Evolutionary conservation across 2,329 filamentous ascomycete species (phyloP), one percentile per base, ranked within the genome.

Genomic region (Penicillium sp.): DNA sequence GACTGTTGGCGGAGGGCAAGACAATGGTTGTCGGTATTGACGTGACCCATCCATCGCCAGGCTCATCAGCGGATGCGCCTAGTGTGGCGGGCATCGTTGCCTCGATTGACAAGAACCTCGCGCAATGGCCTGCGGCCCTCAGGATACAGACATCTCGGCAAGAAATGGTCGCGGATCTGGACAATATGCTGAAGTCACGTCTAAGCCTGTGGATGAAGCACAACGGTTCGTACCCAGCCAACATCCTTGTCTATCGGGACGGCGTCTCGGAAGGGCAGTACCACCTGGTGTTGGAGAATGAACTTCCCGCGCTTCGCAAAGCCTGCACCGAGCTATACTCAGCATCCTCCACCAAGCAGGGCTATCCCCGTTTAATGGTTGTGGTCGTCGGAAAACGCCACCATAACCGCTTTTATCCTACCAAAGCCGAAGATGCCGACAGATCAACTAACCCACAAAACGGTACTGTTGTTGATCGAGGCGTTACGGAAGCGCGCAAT

Each of bases 381-480:
- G 84, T 96, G 38, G 82, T 97, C 42, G 92, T 89, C 1, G 92
- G 89, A 1, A 99, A 99, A 80, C 88, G 94, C 3, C 94, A 99
- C 62, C 93, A 96, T 65, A 85, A 96, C 48, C 88, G 94, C 15
- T 91, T 96, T 70, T 97, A 97, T 76, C 93, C 94, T 0, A 80
- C 83, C 44, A 71, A 76, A 0, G 73, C 70, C 16, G 79, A 82
- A 52, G 68, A 60, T 9, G 55, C 53, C 2, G 94, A 99, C 66
- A 80, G 80, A 45, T 95, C 95, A 59, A 82, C 79, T 33, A 99
- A 97, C 65, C 82, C 91, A 0, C 71, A 93, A 0, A 93, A 93
- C 0, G 95, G 94, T 3, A 95, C 89, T 0, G 69, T 99, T 0
- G 86, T 99, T 5, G 93, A 97, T 72, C 81, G 80, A 31, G 93